Conservation (phyloP, 768 basidiomycete species). For the Lyophyllum semitale region DNA sequence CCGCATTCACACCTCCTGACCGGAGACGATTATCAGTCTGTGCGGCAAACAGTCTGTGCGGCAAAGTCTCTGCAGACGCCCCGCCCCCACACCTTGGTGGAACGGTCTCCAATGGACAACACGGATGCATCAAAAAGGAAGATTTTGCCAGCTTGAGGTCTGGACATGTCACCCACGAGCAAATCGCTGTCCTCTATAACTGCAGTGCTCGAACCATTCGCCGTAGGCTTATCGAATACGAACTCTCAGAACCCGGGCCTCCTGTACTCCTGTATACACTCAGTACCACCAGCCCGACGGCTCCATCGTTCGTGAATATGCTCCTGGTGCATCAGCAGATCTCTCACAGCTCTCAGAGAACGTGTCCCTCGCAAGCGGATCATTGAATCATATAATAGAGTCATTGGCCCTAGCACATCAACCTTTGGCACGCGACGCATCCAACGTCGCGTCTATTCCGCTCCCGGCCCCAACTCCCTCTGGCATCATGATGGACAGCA, state of each 20-base stretch:
- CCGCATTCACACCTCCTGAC: no score
- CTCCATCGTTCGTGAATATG: conserved; percentile 1
- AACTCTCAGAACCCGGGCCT: conserved; percentile 14
- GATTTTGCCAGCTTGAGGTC: conserved; percentile 5
- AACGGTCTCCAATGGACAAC: no score
- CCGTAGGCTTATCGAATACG: conserved; percentile 15
- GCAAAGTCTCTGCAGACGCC: no score
- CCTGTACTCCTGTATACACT: conserved; percentile 19
- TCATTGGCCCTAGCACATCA: conserved; percentile 18
- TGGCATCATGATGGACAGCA: conserved; percentile 37
- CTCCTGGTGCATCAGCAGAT: conserved; percentile 7
- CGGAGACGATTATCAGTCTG: no score
- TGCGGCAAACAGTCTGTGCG: no score
- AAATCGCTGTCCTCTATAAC: conserved; percentile 9
- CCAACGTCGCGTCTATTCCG: conserved; percentile 21
- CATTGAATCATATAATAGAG: conserved; percentile 18
- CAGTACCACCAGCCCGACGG: conserved; percentile 11
- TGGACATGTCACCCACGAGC: conserved; percentile 3
- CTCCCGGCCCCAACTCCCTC: conserved; percentile 27
- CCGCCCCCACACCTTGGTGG: no score
- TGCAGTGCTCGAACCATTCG: conserved; percentile 18
- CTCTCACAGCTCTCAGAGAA: conserved; percentile 18
- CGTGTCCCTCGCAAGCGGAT: conserved; percentile 21
- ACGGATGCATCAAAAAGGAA: no score
- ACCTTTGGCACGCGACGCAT: conserved; percentile 20